phyloP scores from a whole-genome alignment of 2,329 filamentous ascomycete species.

The Graphilbum ipis-grandicollis region DNA sequence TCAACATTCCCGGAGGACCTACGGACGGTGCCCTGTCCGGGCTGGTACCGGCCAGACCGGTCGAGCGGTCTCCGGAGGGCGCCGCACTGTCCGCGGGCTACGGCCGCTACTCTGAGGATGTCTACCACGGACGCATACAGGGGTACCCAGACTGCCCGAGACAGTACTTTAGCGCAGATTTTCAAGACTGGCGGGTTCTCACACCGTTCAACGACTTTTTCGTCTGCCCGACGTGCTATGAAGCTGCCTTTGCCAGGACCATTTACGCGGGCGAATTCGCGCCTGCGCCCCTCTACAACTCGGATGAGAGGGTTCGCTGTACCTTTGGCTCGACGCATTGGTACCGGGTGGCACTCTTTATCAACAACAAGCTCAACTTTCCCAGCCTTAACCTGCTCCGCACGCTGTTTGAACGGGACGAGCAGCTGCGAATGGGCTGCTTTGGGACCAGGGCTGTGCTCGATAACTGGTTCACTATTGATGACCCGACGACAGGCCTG shows the following conservation, averaged over 20 bases:
- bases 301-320: constrained; percentile 46
- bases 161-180: constrained; percentile 39
- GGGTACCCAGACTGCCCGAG: constrained; percentile 54
- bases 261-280: constrained; percentile 52
- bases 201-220: constrained; percentile 54
- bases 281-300: constrained; percentile 37
- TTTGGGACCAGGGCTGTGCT: constrained; percentile 34
- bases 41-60: background rate
- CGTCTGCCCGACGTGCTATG: constrained; percentile 70
- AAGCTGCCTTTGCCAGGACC: constrained; percentile 48
- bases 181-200: constrained; percentile 53
- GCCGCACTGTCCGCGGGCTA: constrained; percentile 16
- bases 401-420: constrained; percentile 42
- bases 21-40: background rate
- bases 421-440: constrained; percentile 38
- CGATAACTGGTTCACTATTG: constrained; percentile 60
- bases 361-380: constrained; percentile 54
- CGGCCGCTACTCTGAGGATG: constrained; percentile 36
- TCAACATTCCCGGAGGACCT: background rate
- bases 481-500: constrained; percentile 45
- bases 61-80: constrained; percentile 5
- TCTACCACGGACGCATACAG: constrained; percentile 22
- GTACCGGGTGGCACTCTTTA: constrained; percentile 70
- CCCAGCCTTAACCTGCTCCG: constrained; percentile 53
- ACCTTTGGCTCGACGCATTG: constrained; percentile 64